These are phyloP conservation scores for Saccharum hybrid DNA, from an alignment of 202 grass and related monocot genomes.

Conservation along the genomic window DNA sequence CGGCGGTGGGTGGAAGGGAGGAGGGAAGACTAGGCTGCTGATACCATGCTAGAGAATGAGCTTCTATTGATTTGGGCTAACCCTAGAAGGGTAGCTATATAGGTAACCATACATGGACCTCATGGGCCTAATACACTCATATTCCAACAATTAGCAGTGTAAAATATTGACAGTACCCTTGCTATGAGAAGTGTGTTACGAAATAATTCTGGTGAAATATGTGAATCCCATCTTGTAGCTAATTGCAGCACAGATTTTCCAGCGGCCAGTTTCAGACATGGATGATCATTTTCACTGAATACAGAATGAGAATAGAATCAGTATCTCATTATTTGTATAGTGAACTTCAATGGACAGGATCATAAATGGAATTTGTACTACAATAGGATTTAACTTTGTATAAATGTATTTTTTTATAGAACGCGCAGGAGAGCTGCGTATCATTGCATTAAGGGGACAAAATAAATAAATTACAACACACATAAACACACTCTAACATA, in stretches of 20 bases:
- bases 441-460: no score
- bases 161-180: conserved; percentile 60
- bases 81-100: no score
- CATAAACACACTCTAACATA: no score
- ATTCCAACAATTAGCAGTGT: conserved; percentile 34
- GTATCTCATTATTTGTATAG: conserved; percentile 11
- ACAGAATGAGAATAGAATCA: conserved; percentile 40
- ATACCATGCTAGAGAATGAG: no score
- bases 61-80: no score
- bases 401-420: not conserved
- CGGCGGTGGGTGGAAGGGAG: no score
- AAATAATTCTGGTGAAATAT: conserved; percentile 81
- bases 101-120: no score
- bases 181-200: conserved; percentile 68
- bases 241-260: conserved; percentile 80
- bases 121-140: no score
- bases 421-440: no score
- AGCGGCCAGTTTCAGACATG: conserved; percentile 72
- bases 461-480: no score
- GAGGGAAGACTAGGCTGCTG: no score
- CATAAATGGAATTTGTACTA: conserved; percentile 28
- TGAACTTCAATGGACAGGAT: conserved; percentile 17
- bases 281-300: conserved; percentile 73
- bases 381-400: conserved; percentile 31
- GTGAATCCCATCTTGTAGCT: conserved; percentile 84